phyloP scores from a whole-genome alignment of 2,329 filamentous ascomycete species.

The Colletotrichum sp. region DNA sequence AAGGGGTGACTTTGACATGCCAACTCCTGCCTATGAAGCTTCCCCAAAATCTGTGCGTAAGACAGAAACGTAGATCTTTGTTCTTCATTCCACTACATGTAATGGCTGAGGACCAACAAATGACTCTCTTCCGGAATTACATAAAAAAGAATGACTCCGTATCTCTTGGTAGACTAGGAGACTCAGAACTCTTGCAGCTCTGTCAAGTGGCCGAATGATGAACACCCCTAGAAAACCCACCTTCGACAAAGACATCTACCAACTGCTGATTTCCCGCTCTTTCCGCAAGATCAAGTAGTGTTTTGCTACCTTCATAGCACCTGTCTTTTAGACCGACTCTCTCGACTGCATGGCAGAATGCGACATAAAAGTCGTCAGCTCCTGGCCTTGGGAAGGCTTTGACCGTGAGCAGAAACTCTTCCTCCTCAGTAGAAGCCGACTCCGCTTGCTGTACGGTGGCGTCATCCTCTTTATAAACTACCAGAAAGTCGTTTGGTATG shows the following conservation, averaged over 20 bases:
- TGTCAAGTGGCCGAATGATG: too few species aligned
- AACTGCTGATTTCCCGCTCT: neutral
- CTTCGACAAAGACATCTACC: neutral
- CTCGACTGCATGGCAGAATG: neutral
- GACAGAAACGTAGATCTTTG: neutral
- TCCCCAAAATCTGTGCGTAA: neutral
- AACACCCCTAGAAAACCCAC: neutral
- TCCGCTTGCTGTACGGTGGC: rapidly evolving
- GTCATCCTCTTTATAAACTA: neutral
- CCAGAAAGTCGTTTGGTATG: neutral
- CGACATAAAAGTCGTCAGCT: neutral
- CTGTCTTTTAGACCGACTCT: neutral
- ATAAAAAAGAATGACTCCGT: rapidly evolving
- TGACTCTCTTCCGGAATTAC: too few species aligned
- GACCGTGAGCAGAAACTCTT: rapidly evolving
- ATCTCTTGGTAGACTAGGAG: neutral
- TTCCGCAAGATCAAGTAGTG: neutral
- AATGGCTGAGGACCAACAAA: too few species aligned
- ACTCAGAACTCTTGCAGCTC: neutral
- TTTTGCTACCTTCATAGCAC: neutral
- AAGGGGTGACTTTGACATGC: neutral
- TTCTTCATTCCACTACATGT: too few species aligned
- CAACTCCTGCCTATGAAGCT: neutral
- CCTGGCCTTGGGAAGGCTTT: neutral
- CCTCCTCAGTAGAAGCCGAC: neutral